Evolutionary conservation across 805 yeast genomes (phyloP).

Genomic region (Starmera pachycereana): DNA sequence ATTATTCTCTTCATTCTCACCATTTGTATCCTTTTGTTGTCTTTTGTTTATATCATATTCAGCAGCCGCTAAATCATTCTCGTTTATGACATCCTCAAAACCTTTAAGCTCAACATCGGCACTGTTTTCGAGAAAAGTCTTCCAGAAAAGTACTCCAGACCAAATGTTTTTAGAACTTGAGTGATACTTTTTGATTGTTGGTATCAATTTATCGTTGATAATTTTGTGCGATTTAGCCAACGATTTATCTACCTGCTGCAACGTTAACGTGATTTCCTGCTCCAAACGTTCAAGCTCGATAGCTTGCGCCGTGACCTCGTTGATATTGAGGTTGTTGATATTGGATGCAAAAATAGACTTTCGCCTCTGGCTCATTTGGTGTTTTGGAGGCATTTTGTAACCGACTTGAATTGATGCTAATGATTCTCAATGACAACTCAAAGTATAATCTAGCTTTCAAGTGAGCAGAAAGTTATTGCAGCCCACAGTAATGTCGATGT

Average conservation of each 20-base stretch:
- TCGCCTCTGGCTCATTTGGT: constrained; percentile 5
- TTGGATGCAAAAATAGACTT: constrained; percentile 16
- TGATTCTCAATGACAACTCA: too few relatives aligned
- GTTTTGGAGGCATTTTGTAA: too few relatives aligned
- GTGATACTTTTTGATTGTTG: constrained; percentile 54
- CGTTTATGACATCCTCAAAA: constrained; percentile 29
- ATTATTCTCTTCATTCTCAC: background rate
- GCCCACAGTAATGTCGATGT: too few relatives aligned
- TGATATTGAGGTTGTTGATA: constrained; percentile 6
- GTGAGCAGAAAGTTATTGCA: too few relatives aligned
- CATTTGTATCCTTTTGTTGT: constrained; percentile 1
- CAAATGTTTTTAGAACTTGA: constrained; percentile 48
- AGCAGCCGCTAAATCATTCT: background rate
- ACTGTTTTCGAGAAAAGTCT: constrained; percentile 64
- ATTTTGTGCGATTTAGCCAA: constrained; percentile 57
- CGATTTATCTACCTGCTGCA: constrained; percentile 74
- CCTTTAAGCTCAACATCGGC: constrained; percentile 55
- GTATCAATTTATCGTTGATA: constrained; percentile 58
- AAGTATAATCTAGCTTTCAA: too few relatives aligned
- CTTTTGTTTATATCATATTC: background rate
- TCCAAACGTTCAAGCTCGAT: constrained; percentile 52
- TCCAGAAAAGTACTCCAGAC: constrained; percentile 65
- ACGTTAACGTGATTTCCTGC: constrained; percentile 64
- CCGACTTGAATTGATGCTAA: too few relatives aligned
- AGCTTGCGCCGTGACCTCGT: constrained; percentile 16